Percentiles rank a stretch among this genome's conserved stretches.
These are phyloP conservation scores for Camelina laxa DNA, from an alignment of 345 rosid species.

Conservation along the genomic window DNA sequence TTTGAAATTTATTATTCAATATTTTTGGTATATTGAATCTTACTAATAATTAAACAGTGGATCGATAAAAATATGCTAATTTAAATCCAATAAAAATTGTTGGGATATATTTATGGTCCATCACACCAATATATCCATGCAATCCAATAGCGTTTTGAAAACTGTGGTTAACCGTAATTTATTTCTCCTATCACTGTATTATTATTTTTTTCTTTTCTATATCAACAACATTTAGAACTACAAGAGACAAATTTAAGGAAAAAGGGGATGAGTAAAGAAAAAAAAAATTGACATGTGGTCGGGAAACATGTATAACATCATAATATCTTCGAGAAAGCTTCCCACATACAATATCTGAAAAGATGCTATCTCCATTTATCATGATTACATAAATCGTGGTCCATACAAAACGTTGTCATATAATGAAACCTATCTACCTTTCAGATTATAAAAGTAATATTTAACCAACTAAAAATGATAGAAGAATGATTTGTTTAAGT, in stretches of 20 bases:
- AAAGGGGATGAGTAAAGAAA: no score
- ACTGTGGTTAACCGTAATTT: not conserved
- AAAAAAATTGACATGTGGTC: slow-evolving; percentile 25
- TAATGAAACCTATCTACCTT: not conserved
- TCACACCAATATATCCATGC: no score
- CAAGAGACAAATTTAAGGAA: not conserved
- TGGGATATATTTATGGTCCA: no score
- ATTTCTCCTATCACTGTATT: not conserved
- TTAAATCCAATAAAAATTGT: no score
- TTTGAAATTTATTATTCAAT: no score
- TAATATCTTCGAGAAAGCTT: slow-evolving; percentile 27
- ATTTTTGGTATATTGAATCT: no score
- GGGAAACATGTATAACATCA: slow-evolving; percentile 35
- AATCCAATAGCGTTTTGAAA: no score
- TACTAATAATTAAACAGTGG: no score
- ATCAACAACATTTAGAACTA: not conserved
- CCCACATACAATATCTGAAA: slow-evolving; percentile 37
- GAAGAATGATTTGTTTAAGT: not conserved
- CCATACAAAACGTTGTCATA: not conserved
- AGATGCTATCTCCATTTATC: slow-evolving; percentile 31
- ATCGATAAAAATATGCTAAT: no score
- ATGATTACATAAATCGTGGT: not conserved
- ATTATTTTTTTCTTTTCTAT: not conserved
- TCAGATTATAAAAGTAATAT: not conserved
- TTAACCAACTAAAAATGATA: not conserved